Base-by-base conservation (phyloP, 768 basidiomycete genomes). In the Lanmaoa rubissima region DNA sequence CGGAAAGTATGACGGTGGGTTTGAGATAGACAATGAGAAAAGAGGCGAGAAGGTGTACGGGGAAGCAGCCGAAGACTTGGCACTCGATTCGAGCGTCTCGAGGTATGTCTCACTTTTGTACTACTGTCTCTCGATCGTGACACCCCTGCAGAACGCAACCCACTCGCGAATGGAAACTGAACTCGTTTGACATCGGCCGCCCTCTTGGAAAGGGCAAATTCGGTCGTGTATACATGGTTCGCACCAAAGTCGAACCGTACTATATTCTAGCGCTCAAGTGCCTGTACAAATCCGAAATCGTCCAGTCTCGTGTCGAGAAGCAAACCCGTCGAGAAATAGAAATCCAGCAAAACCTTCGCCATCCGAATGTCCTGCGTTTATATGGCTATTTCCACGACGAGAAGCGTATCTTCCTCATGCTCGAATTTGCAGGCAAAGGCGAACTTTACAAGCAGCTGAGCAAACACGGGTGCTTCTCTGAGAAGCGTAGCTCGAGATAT, bases 191-290 rank as follows among this genome's bases (percentile, higher is more conserved):
- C 60, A 96, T 98, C 66, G 96, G 97, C 17, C 85, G 94, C 12
- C 94, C 94, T 4, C 81, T 99, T 2, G 97, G 97, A n/a, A 98
- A 98, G 71, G 97, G 97, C 45, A 98, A 98, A 76, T 99, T 98
- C 64, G 97, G 97, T 1, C 90, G 94, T 3, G 97, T 99, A 26
- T 98, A 99, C 78, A 95, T 98, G 88, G 94, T 96, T 44, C 85
- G 95, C 49, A 98, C 96, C 19, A 96, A 95, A 72, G 72, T 77
- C 57, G 82, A 87, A 57, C 93, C 94, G 1, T 84, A 87, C 57
- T 98, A 91, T 78, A 96, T 98, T 69, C 85, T 98, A 65, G 96
- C 96, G 24, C 85, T 98, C 74, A 98, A 98, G 75, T 94, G 92
- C 60, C 80, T 98, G 54, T 95, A 95, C 81, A 99, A 98, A 76